These are phyloP conservation scores for Boletus sensibilis DNA, from an alignment of 768 basidiomycete genomes.

Conservation along the genomic window DNA sequence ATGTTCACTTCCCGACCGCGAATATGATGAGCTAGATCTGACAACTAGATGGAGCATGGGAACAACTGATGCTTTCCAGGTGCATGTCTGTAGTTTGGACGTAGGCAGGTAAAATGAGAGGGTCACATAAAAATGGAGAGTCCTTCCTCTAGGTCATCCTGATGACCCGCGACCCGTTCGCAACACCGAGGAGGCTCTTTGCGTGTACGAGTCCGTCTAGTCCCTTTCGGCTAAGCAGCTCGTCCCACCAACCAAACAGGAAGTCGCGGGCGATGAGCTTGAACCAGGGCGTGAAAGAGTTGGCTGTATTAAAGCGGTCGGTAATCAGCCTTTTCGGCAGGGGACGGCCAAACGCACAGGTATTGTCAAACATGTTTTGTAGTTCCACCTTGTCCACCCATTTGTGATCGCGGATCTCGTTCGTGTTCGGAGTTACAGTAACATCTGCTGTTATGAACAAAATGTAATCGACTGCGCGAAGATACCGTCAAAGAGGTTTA, in stretches of 20 bases:
- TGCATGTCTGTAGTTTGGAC: background rate
- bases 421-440: slow-evolving; percentile 72
- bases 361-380: slow-evolving; percentile 83
- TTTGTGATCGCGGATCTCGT: slow-evolving; percentile 88
- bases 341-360: slow-evolving; percentile 47
- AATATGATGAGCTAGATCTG: no score
- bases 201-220: slow-evolving; percentile 54
- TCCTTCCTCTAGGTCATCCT: slow-evolving; percentile 47
- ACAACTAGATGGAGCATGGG: background rate
- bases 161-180: slow-evolving; percentile 71
- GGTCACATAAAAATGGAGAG: background rate
- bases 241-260: slow-evolving; percentile 98
- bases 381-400: slow-evolving; percentile 92
- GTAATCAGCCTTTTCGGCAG: background rate
- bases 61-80: background rate
- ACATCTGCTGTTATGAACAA: slow-evolving; percentile 92
- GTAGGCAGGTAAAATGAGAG: background rate
- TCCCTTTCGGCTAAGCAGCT: slow-evolving; percentile 63
- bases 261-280: slow-evolving; percentile 96
- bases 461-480: slow-evolving; percentile 87
- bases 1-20: no score
- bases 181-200: slow-evolving; percentile 52
- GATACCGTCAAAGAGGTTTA: slow-evolving; percentile 9
- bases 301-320: slow-evolving; percentile 44
- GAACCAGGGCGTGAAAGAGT: slow-evolving; percentile 98